Conservation (phyloP, 331 rosid species). For the Telfairia occidentalis region DNA sequence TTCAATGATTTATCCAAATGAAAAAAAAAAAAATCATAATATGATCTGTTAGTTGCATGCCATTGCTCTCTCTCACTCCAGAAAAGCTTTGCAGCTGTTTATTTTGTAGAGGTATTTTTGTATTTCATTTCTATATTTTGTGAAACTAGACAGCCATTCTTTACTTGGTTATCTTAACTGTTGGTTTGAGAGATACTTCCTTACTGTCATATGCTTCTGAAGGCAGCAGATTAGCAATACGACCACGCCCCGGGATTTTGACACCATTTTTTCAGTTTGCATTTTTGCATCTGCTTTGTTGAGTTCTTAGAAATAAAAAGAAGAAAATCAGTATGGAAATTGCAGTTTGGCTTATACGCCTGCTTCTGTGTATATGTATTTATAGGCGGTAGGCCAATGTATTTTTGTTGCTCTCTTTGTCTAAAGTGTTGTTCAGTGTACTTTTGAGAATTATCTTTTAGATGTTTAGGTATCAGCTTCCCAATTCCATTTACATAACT, state of each 20-base stretch:
- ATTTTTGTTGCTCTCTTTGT: not conserved
- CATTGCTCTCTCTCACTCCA: not conserved
- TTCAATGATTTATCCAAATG: conserved; percentile 52
- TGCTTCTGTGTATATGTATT: not conserved
- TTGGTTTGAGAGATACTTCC: conserved; percentile 5
- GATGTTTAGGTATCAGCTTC: not conserved
- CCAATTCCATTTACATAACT: not conserved
- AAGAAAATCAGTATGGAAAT: not conserved
- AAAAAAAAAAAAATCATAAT: conserved; percentile 19
- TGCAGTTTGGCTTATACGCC: not conserved
- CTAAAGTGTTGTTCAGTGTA: not conserved
- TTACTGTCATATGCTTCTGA: not conserved
- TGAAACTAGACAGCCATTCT: conserved; percentile 4
- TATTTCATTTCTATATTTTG: not conserved
- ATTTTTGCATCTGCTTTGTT: not conserved
- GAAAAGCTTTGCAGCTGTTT: not conserved
- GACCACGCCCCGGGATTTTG: not conserved
- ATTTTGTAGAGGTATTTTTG: conserved; percentile 3
- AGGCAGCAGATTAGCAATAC: not conserved
- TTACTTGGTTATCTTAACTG: not conserved
- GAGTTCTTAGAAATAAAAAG: not conserved
- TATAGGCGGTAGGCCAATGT: not conserved
- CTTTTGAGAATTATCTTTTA: not conserved
- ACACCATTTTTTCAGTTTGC: not conserved
- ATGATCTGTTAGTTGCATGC: conserved; percentile 11